Conservation (phyloP, 805 yeast genomes). For the Starmera pachycereana region DNA sequence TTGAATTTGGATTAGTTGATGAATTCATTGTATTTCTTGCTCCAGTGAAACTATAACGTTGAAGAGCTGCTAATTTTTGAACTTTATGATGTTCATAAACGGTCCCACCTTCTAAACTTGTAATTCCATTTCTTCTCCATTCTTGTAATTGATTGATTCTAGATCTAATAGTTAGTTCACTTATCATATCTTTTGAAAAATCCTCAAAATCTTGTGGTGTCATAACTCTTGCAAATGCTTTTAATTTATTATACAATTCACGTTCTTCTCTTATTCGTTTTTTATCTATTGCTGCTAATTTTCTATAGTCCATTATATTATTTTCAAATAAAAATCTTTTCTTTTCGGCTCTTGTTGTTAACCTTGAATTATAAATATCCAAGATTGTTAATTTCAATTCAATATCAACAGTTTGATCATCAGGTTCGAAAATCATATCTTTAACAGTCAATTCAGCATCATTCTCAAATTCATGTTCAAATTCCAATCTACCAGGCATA, state of each 20-base stretch:
- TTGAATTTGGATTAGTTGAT: conserved; percentile 13
- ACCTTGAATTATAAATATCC: conserved; percentile 81
- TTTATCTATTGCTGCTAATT: conserved; percentile 73
- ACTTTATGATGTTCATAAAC: conserved; percentile 85
- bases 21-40: conserved; percentile 25
- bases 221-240: conserved; percentile 75
- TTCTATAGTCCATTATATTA: conserved; percentile 73
- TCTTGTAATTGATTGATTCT: conserved; percentile 86
- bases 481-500: conserved; percentile 98
- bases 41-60: conserved; percentile 29
- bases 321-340: conserved; percentile 75
- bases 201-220: conserved; percentile 71
- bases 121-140: conserved; percentile 87
- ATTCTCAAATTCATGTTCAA: conserved; percentile 92
- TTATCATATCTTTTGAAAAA: conserved; percentile 62
- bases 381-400: conserved; percentile 81
- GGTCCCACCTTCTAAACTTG: conserved; percentile 70
- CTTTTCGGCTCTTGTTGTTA: conserved; percentile 87
- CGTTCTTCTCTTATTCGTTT: conserved; percentile 83
- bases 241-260: conserved; percentile 63
- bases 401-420: conserved; percentile 79
- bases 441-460: conserved; percentile 93
- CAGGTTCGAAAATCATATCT: conserved; percentile 93
- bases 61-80: conserved; percentile 51
- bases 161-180: conserved; percentile 68